phyloP scores from a whole-genome alignment of 2,329 filamentous ascomycete species.

The Trichoderma oligosporum region DNA sequence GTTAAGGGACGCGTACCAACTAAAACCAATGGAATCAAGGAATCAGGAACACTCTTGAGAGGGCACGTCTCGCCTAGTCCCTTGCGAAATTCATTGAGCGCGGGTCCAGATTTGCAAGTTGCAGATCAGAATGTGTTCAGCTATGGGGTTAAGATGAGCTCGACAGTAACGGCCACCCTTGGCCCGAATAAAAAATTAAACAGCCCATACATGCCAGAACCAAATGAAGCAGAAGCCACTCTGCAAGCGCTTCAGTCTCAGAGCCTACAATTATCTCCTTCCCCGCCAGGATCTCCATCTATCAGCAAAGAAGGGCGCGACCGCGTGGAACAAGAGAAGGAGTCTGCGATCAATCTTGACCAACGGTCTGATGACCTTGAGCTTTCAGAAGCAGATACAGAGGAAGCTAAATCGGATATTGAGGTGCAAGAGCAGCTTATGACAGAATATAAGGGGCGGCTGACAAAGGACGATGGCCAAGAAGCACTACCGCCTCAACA shows the following conservation, averaged over 20 bases:
- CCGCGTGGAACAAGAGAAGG: not conserved
- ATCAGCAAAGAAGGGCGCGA: not conserved
- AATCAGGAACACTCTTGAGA: not conserved
- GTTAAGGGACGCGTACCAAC: not conserved
- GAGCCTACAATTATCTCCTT: not conserved
- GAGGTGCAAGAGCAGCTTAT: slow-evolving; percentile 5
- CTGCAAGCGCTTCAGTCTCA: slow-evolving; percentile 6
- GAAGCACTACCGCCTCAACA: not conserved
- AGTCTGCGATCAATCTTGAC: not conserved
- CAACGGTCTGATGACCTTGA: not conserved
- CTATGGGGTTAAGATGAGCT: not conserved
- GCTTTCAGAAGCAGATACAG: not conserved
- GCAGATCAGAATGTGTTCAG: not conserved
- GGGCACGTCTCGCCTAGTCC: not conserved
- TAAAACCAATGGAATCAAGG: not conserved
- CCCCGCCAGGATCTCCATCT: slow-evolving; percentile 2
- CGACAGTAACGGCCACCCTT: not conserved
- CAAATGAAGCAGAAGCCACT: not conserved
- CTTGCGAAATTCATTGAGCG: not conserved
- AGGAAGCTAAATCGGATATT: not conserved
- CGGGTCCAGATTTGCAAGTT: not conserved
- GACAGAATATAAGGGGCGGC: not conserved
- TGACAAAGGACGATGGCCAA: not conserved
- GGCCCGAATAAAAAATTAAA: not conserved
- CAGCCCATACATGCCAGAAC: not conserved